Percentiles rank a stretch among this genome's conserved stretches.
Evolutionary conservation across 148 eudicot species (phyloP).

Genomic region (Heliosperma pusillum): DNA sequence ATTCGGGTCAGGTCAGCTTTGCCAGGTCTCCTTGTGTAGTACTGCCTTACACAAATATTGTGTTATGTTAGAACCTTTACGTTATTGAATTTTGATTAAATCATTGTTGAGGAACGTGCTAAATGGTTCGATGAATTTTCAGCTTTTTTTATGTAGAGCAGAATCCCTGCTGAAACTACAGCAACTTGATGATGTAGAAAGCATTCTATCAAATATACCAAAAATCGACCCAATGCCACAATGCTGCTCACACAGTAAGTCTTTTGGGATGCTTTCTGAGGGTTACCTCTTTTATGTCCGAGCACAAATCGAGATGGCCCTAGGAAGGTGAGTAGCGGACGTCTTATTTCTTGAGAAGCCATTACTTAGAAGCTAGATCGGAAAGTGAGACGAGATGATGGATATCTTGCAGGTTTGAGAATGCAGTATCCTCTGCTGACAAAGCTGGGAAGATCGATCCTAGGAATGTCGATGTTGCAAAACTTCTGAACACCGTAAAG

Average conservation of each 20-base stretch:
- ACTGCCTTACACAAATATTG: not conserved
- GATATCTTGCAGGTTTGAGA: slow-evolving; percentile 79
- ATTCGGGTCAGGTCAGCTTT: too few relatives aligned
- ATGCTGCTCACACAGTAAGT: slow-evolving; percentile 50
- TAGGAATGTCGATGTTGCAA: slow-evolving; percentile 50
- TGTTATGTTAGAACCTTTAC: too few relatives aligned
- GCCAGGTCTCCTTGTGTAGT: too few relatives aligned
- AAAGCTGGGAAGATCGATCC: slow-evolving; percentile 64
- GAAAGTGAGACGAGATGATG: slow-evolving; percentile 46
- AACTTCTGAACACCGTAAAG: slow-evolving; percentile 54
- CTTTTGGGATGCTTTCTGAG: slow-evolving; percentile 80
- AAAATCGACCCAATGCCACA: slow-evolving; percentile 40
- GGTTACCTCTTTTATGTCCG: slow-evolving; percentile 72
- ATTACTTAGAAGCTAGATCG: slow-evolving; percentile 21
- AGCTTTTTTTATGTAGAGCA: slow-evolving; percentile 75
- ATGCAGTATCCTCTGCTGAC: slow-evolving; percentile 63
- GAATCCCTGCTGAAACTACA: slow-evolving; percentile 84
- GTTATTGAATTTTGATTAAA: not conserved
- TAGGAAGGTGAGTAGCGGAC: slow-evolving; percentile 72
- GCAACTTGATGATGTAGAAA: slow-evolving; percentile 63
- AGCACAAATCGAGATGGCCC: slow-evolving; percentile 83
- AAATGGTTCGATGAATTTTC: slow-evolving; percentile 31
- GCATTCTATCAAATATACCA: slow-evolving; percentile 40
- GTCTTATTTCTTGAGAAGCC: slow-evolving; percentile 23
- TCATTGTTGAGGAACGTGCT: slow-evolving; percentile 10